phyloP scores from a whole-genome alignment of 371 early-diverging fungal genomes.

The Mortierella sp. region DNA sequence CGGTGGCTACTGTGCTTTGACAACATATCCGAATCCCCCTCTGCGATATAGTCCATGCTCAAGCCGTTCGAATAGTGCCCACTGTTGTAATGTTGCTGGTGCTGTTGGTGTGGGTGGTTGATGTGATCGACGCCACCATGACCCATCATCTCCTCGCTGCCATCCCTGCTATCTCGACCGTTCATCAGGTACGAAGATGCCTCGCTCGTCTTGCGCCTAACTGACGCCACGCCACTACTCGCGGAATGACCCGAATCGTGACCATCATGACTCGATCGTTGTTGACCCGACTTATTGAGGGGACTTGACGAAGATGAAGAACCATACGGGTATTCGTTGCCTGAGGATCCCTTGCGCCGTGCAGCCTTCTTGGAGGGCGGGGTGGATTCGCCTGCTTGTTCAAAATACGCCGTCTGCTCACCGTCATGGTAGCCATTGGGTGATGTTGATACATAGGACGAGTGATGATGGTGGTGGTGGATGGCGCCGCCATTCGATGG shows the following conservation, averaged over 20 bases:
- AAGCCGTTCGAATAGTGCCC: conserved; percentile 23
- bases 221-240: background rate
- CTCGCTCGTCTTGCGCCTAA: conserved; percentile 26
- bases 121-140: background rate
- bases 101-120: background rate
- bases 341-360: conserved; percentile 41
- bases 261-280: conserved; percentile 28
- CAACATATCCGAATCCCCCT: conserved; percentile 3
- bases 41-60: conserved; percentile 4
- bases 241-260: conserved; percentile 12
- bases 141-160: conserved; percentile 14
- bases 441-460: conserved; percentile 19
- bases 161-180: conserved; percentile 20
- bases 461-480: conserved; percentile 13
- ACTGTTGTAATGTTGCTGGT: background rate
- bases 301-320: conserved; percentile 6
- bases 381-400: conserved; percentile 17
- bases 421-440: conserved; percentile 22
- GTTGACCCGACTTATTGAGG: conserved; percentile 5
- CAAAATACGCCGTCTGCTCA: conserved; percentile 10
- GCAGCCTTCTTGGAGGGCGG: conserved; percentile 28
- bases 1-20: conserved; percentile 5
- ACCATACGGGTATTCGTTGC: conserved; percentile 11
- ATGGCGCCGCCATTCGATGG: conserved; percentile 7
- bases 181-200: conserved; percentile 17